Conservation (phyloP, 2,329 filamentous ascomycete species). For the Trichoderma sp. region DNA sequence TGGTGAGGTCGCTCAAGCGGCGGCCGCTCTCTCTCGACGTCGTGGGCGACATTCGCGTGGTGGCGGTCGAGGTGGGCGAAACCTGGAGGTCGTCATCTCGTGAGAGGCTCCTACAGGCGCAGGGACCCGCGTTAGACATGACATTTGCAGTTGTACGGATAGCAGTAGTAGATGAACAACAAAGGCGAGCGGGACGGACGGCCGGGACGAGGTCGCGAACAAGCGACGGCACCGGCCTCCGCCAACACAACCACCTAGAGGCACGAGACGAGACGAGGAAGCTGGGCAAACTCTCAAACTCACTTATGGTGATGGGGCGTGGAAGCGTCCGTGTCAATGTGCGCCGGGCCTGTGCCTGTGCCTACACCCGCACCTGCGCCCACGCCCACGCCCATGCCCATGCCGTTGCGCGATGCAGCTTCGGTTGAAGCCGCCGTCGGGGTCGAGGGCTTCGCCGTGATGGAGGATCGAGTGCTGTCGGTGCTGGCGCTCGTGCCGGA, state of each 20-base stretch:
- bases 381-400: constrained; percentile 14
- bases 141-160: not conserved
- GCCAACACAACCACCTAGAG: not conserved
- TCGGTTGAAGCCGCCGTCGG: constrained; percentile 32
- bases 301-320: constrained; percentile 39
- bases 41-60: constrained; percentile 46
- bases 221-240: constrained; percentile 19
- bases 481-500: constrained; percentile 41
- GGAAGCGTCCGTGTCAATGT: constrained; percentile 41
- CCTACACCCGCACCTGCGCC: not conserved
- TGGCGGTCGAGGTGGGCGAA: constrained; percentile 47
- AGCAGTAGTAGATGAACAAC: not conserved
- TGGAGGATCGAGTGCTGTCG: constrained; percentile 61
- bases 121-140: constrained; percentile 18
- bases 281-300: constrained; percentile 24
- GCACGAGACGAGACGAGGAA: not conserved
- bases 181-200: constrained; percentile 4
- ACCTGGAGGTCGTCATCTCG: constrained; percentile 42
- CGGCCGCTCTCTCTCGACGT: constrained; percentile 46
- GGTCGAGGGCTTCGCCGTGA: constrained; percentile 56
- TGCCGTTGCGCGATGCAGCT: constrained; percentile 18
- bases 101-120: constrained; percentile 26
- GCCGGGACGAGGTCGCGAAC: constrained; percentile 15
- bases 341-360: constrained; percentile 23
- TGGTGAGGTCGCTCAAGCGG: constrained; percentile 59